These are phyloP conservation scores for Hyaloscypha variabilis DNA, from an alignment of 495 filamentous ascomycete genomes.

Conservation along the genomic window DNA sequence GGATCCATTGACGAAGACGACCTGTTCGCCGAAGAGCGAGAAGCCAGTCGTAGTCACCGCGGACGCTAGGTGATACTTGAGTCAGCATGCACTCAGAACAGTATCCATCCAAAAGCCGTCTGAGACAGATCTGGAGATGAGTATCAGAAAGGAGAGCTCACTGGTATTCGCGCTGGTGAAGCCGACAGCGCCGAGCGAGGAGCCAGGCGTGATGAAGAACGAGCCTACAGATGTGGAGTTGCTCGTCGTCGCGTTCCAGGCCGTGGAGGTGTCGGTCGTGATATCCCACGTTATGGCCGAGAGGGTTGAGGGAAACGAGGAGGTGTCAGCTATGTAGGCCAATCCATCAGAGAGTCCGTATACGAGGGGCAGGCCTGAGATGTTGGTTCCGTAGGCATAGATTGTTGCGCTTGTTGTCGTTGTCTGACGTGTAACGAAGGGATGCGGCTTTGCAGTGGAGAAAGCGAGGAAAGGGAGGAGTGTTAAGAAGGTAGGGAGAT, in stretches of 20 bases:
- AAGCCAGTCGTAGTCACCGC: background rate
- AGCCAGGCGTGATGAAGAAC: background rate
- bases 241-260: background rate
- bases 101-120: too few species aligned
- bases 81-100: too few species aligned
- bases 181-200: background rate
- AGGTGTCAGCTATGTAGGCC: background rate
- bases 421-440: background rate
- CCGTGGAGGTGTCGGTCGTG: background rate
- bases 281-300: background rate
- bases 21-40: background rate
- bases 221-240: background rate
- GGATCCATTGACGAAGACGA: background rate
- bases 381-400: slow-evolving; percentile 6
- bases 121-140: too few species aligned
- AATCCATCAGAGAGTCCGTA: background rate
- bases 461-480: background rate
- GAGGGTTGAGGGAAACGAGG: background rate
- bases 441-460: background rate
- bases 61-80: background rate
- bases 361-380: background rate
- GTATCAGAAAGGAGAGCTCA: too few species aligned
- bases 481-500: background rate
- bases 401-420: background rate
- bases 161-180: too few species aligned